Conservation (phyloP, 140 eudicot genomes). For the Bidens hawaiensis region DNA sequence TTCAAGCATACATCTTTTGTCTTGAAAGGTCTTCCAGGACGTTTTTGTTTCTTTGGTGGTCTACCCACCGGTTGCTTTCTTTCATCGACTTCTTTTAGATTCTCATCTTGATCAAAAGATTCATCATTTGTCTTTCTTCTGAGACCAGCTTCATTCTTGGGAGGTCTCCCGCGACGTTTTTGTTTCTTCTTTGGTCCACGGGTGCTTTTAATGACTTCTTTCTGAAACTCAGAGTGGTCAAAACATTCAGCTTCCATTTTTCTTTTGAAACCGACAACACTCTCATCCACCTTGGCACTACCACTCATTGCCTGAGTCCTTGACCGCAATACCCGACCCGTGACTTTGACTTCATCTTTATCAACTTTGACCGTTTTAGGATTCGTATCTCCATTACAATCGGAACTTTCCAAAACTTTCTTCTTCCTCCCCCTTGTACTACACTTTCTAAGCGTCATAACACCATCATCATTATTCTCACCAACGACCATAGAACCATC, state of each 20-base stretch:
- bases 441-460: background rate
- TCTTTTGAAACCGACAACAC: conserved; percentile 26
- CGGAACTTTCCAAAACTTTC: conserved; percentile 35
- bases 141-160: conserved; percentile 7
- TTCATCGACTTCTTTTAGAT: background rate
- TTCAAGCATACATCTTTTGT: conserved; percentile 22
- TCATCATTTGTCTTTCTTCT: conserved; percentile 8
- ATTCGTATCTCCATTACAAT: conserved; percentile 1
- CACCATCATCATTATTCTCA: conserved; percentile 9
- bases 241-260: conserved; percentile 35
- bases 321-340: conserved; percentile 62
- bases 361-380: conserved; percentile 18
- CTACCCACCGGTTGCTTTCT: background rate
- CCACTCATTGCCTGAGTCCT: conserved; percentile 27
- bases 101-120: background rate
- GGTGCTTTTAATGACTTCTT: conserved; percentile 1
- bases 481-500: background rate
- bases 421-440: conserved; percentile 51
- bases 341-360: conserved; percentile 15
- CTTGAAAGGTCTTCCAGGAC: conserved; percentile 45
- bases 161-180: conserved; percentile 41
- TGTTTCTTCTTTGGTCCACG: conserved; percentile 26
- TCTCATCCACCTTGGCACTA: conserved; percentile 30
- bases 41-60: conserved; percentile 11
- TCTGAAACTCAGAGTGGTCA: conserved; percentile 21